These are phyloP conservation scores for Colletotrichum endophyticum DNA, from an alignment of 2,329 filamentous ascomycete species.

Conservation along the genomic window DNA sequence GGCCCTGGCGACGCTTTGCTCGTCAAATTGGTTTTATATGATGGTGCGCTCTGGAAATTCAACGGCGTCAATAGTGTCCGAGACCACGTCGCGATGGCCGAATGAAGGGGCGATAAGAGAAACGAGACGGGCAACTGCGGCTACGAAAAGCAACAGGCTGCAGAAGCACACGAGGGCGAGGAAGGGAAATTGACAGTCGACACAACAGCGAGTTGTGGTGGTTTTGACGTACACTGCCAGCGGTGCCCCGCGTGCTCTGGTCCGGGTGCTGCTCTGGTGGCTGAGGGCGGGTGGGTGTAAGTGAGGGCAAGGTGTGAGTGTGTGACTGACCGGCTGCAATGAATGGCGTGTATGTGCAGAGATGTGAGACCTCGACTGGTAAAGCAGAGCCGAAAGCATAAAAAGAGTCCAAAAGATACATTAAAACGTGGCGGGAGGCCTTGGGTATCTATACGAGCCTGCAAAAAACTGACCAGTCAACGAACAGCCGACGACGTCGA, in stretches of 20 bases:
- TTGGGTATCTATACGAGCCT: constrained; percentile 18
- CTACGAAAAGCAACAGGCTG: neutral
- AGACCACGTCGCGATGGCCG: neutral
- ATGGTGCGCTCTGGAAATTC: neutral
- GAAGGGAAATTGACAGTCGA: neutral
- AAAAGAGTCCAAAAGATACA: neutral
- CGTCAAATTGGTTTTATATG: neutral
- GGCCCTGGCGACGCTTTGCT: neutral
- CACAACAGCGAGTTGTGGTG: neutral
- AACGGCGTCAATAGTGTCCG: constrained; percentile 12
- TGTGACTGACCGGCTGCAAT: neutral
- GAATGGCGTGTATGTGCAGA: neutral
- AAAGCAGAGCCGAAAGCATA: neutral
- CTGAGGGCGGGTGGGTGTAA: neutral
- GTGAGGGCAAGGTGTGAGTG: neutral
- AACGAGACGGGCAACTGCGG: neutral
- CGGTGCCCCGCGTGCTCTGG: neutral
- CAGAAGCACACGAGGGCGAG: neutral
- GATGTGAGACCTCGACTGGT: neutral
- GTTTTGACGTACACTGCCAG: neutral
- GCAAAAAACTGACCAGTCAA: neutral
- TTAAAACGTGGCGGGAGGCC: neutral
- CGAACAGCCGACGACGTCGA: neutral
- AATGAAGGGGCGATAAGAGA: neutral
- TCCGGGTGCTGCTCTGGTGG: neutral